Evolutionary conservation across 2,329 filamentous ascomycete species (phyloP).

Genomic region (Colletotrichum echinochloae): DNA sequence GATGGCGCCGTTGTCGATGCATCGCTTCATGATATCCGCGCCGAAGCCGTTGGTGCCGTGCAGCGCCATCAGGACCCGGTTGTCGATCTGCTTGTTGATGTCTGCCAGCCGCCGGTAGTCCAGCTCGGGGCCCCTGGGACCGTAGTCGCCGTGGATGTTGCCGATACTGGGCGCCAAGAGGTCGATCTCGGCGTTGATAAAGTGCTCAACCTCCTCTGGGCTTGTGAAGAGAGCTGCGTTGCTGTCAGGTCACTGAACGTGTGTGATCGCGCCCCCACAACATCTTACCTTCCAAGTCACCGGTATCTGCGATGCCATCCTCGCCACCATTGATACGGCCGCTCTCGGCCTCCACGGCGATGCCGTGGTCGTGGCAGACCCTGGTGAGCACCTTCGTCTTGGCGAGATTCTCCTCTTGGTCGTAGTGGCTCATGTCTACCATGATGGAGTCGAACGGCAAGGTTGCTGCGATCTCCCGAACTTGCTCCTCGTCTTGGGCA

Average conservation of each 20-base stretch:
- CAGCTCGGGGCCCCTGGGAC: conserved; percentile 70
- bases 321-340: conserved; percentile 74
- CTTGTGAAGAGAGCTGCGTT: conserved; percentile 64
- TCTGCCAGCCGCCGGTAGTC: conserved; percentile 66
- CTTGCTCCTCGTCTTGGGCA: conserved; percentile 70
- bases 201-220: conserved; percentile 76
- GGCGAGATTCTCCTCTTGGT: conserved; percentile 76
- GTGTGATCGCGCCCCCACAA: rapidly evolving
- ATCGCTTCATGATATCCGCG: conserved; percentile 37
- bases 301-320: conserved; percentile 76
- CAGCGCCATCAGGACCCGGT: conserved; percentile 40
- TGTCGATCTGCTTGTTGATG: conserved; percentile 48
- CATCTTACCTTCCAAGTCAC: conserved; percentile 55
- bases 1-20: conserved; percentile 40
- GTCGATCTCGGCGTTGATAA: conserved; percentile 78
- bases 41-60: conserved; percentile 45
- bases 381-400: conserved; percentile 70
- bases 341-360: conserved; percentile 76
- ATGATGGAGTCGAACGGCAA: conserved; percentile 78
- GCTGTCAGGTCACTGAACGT: neutral
- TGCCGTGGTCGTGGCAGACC: conserved; percentile 72
- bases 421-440: conserved; percentile 82
- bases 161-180: conserved; percentile 81
- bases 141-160: conserved; percentile 82
- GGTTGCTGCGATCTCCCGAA: conserved; percentile 63